A percentile compares a stretch with the other conserved stretches of the same genome.
phyloP scores from a whole-genome alignment of 1,139 yeast species.

The Candida glucosophila region DNA sequence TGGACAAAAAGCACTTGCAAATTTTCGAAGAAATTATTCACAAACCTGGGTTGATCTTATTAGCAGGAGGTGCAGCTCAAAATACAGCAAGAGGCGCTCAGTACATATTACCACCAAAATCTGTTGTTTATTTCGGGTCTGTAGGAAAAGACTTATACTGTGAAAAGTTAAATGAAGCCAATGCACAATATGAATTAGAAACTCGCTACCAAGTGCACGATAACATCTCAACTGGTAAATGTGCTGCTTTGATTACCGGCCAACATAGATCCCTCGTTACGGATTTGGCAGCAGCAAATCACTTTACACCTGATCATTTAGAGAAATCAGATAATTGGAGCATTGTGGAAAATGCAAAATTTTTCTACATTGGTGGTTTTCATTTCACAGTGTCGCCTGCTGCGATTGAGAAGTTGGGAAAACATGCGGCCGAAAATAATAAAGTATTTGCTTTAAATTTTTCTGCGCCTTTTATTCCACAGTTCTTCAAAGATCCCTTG shows the following conservation, averaged over 20 bases:
- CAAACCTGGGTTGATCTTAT: constrained; percentile 52
- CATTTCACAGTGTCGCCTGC: constrained; percentile 97
- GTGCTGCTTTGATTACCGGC: constrained; percentile 92
- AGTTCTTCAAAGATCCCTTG: constrained; percentile 88
- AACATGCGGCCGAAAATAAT: constrained; percentile 81
- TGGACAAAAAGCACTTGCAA: constrained; percentile 81
- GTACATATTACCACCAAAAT: constrained; percentile 70
- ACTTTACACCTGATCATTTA: constrained; percentile 83
- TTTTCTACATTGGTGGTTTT: constrained; percentile 93
- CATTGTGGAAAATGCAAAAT: constrained; percentile 70
- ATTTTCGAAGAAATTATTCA: constrained; percentile 72
- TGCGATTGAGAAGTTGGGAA: constrained; percentile 81
- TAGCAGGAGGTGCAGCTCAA: constrained; percentile 99
- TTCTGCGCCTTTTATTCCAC: constrained; percentile 95
- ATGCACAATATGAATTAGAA: constrained; percentile 77
- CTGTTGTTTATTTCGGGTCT: constrained; percentile 92
- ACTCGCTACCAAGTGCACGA: constrained; percentile 79
- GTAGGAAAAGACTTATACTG: constrained; percentile 91
- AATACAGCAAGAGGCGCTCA: constrained; percentile 99
- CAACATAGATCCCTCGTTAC: constrained; percentile 88
- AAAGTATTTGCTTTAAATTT: constrained; percentile 81
- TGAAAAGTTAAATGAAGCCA: constrained; percentile 74
- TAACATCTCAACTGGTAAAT: constrained; percentile 83
- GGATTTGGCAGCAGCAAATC: constrained; percentile 96
- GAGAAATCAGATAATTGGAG: constrained; percentile 88